Conservation (phyloP, 345 rosid species). For the rapeseed (Brassica napus) region Da-Ae NC_063447.1:38787001-38787500, state of each 20-base stretch:
- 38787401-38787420: conserved; percentile 28
- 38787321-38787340: not conserved
- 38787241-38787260: conserved; percentile 15
- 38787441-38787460: conserved; percentile 35
- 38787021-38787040: conserved; percentile 29
- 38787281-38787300: not conserved
- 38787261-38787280: not conserved
- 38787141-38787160: not conserved
- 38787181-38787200: conserved; percentile 18
- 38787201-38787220: conserved; percentile 28
- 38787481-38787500: conserved; percentile 39
- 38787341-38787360: conserved; percentile 21
- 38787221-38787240: conserved; percentile 33
- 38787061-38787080: conserved; percentile 29
- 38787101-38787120: conserved; percentile 19
- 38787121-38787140: conserved; percentile 30
- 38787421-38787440: conserved; percentile 17
- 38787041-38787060: conserved; percentile 21
- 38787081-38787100: conserved; percentile 29
- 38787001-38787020: conserved; percentile 26
- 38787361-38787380: conserved; percentile 20
- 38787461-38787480: conserved; percentile 34
- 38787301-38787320: not conserved
- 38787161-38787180: conserved; percentile 11
- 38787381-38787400: conserved; percentile 1